These are phyloP conservation scores for Jamesozyma jinghongensis DNA, from an alignment of 805 yeast species.

Conservation along the genomic window DNA sequence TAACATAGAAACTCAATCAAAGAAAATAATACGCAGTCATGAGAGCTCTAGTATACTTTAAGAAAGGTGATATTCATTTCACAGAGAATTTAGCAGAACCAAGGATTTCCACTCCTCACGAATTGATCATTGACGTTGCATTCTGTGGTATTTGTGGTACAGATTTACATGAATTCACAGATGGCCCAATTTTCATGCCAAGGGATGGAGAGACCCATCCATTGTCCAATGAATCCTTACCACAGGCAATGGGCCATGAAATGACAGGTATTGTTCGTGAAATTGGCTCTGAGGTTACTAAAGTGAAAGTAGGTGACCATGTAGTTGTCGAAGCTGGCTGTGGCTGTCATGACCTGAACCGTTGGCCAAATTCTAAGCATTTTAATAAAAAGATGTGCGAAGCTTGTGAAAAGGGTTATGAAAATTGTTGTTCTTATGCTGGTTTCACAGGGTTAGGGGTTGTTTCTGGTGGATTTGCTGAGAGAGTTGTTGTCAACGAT, in stretches of 20 bases:
- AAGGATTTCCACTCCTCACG: conserved; percentile 28
- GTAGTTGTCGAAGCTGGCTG: conserved; percentile 57
- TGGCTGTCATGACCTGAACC: conserved; percentile 40
- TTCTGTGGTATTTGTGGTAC: conserved; percentile 57
- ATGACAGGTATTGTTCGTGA: conserved; percentile 38
- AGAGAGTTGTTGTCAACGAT: conserved; percentile 36
- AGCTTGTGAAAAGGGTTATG: conserved; percentile 41
- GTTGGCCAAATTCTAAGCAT: conserved; percentile 31
- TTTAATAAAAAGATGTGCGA: conserved; percentile 7
- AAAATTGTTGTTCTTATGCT: conserved; percentile 43
- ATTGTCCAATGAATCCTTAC: conserved; percentile 34
- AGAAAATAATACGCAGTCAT: conserved; percentile 16
- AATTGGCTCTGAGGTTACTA: conserved; percentile 39
- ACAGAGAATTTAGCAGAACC: conserved; percentile 32
- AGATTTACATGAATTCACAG: conserved; percentile 47
- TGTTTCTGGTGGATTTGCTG: conserved; percentile 47
- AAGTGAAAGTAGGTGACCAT: conserved; percentile 43
- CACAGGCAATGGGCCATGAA: conserved; percentile 47
- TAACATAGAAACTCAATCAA: too few species aligned
- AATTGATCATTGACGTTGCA: conserved; percentile 35
- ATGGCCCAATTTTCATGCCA: conserved; percentile 51
- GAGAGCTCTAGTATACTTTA: conserved; percentile 41
- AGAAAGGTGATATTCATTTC: conserved; percentile 37
- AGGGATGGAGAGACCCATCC: conserved; percentile 30
- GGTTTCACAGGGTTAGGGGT: conserved; percentile 50